These are phyloP conservation scores for Effrenium voratum DNA, from an alignment of 73 alveolate species.

Conservation along the genomic window DNA sequence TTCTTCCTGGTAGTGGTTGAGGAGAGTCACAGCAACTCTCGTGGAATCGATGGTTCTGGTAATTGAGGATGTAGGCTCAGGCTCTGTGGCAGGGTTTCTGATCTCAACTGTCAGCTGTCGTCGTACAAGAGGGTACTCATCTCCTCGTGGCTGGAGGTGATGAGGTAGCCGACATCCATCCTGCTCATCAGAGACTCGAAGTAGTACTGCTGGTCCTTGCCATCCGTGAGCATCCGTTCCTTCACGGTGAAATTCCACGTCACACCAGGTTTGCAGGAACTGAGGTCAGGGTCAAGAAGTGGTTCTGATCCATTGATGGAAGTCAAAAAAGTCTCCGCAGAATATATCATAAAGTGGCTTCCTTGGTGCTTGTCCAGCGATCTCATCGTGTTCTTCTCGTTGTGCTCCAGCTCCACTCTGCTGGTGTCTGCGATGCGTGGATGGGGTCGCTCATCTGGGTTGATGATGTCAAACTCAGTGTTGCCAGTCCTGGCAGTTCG, in stretches of 20 bases:
- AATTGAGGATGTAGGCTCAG: no score
- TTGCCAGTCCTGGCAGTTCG: neutral
- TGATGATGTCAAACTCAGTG: neutral
- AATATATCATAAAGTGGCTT: neutral
- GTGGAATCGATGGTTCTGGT: no score
- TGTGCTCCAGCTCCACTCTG: neutral
- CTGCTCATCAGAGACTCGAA: neutral
- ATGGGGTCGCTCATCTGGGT: neutral
- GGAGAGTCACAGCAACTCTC: no score
- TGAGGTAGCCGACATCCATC: neutral
- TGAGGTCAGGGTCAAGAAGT: neutral
- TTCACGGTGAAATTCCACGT: neutral
- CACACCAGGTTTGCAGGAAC: neutral
- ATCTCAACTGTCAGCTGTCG: no score
- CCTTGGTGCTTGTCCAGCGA: neutral
- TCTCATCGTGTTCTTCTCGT: neutral
- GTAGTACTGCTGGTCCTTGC: neutral
- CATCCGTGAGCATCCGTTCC: neutral
- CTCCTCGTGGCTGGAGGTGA: neutral
- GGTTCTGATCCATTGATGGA: no score
- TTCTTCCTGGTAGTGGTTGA: neutral
- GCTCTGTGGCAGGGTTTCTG: no score
- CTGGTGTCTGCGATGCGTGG: neutral
- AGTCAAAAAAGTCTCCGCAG: neutral
- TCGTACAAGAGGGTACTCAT: neutral